phyloP scores from a whole-genome alignment of 805 yeast genomes.

The Zygosaccharomyces pseudorouxii region DNA sequence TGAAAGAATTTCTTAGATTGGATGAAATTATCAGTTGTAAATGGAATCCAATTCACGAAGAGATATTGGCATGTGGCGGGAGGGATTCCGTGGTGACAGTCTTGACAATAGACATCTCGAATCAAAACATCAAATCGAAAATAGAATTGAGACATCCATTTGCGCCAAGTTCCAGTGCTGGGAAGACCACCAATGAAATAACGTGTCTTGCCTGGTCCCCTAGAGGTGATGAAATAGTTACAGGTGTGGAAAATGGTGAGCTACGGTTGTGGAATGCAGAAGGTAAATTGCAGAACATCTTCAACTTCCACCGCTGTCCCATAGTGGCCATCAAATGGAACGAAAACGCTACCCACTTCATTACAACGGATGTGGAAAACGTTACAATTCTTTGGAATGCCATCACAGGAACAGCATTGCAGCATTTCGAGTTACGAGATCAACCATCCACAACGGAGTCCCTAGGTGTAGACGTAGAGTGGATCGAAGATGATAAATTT shows the following conservation, averaged over 20 bases:
- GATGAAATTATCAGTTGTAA: constrained; percentile 44
- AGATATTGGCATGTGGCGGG: constrained; percentile 52
- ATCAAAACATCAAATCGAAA: constrained; percentile 5
- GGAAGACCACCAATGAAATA: constrained; percentile 26
- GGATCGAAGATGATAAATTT: constrained; percentile 68
- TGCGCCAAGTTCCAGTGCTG: constrained; percentile 23
- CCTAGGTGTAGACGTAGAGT: constrained; percentile 56
- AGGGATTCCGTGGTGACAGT: constrained; percentile 46
- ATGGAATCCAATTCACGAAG: constrained; percentile 52
- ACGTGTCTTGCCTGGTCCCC: constrained; percentile 58
- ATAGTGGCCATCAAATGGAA: constrained; percentile 61
- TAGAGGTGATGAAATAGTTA: constrained; percentile 54
- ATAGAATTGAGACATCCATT: constrained; percentile 36
- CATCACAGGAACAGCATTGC: constrained; percentile 45
- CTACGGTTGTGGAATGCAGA: constrained; percentile 72
- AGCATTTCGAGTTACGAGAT: constrained; percentile 40
- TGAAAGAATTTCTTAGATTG: constrained; percentile 39
- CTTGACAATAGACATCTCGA: constrained; percentile 33
- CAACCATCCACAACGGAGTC: constrained; percentile 17
- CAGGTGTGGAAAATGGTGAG: constrained; percentile 68
- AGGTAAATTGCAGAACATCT: constrained; percentile 57
- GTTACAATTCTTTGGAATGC: constrained; percentile 65
- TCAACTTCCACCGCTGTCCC: constrained; percentile 51
- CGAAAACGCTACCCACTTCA: constrained; percentile 45
- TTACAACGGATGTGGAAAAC: constrained; percentile 57